phyloP scores from a whole-genome alignment of 2,329 filamentous ascomycete species.

The Cercospora sp. region DNA sequence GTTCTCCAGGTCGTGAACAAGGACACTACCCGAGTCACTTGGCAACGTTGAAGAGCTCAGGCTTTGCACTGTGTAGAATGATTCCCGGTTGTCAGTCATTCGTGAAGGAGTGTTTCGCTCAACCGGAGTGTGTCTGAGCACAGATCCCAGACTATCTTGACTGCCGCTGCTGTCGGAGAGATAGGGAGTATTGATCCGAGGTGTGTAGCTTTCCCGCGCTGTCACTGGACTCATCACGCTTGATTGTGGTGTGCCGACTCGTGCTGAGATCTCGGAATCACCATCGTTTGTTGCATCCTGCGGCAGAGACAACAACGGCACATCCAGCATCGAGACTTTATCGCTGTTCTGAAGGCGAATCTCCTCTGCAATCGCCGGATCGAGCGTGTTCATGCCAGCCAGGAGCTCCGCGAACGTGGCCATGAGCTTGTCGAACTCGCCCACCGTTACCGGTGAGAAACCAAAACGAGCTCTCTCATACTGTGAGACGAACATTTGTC shows the following conservation, averaged over 20 bases:
- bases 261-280: constrained; percentile 18
- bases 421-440: constrained; percentile 77
- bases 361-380: constrained; percentile 54
- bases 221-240: constrained; percentile 34
- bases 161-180: constrained; percentile 26
- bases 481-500: constrained; percentile 63
- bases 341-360: constrained; percentile 37
- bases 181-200: constrained; percentile 29
- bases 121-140: constrained; percentile 26
- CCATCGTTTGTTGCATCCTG: background rate
- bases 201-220: constrained; percentile 28
- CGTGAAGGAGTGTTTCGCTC: constrained; percentile 6
- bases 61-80: constrained; percentile 18
- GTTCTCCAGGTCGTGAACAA: constrained; percentile 23
- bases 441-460: constrained; percentile 64
- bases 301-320: constrained; percentile 7
- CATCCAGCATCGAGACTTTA: constrained; percentile 9
- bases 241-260: constrained; percentile 23
- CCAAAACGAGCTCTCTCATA: constrained; percentile 90
- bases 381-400: constrained; percentile 67
- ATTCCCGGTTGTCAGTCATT: background rate
- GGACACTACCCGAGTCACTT: constrained; percentile 35
- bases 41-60: constrained; percentile 27
- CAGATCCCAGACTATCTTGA: constrained; percentile 32
- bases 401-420: constrained; percentile 78